Evolutionary conservation across 2,329 filamentous ascomycete genomes (phyloP), one percentile per base, ranked within the genome.

Genomic region (Apiospora marii): DNA sequence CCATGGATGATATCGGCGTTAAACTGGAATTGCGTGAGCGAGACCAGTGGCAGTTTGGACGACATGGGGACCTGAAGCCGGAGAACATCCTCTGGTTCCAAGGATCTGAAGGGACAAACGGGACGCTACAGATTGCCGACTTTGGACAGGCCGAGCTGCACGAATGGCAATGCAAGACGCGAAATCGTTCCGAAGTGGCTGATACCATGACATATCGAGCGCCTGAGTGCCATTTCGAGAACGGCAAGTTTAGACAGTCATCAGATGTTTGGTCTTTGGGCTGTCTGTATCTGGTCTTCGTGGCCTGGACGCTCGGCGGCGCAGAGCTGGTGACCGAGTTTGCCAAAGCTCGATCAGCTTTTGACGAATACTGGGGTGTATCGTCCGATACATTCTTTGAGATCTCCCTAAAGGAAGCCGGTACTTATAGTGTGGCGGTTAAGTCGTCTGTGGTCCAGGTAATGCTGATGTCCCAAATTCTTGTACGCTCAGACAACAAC

Each of bases 61-160:
- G 58, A 2, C 58, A 64, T 12, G 58, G 58, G 12, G 58, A 64
- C 58, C 14, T 64, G 34, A 64, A 64, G 22, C 27, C 58, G 5
- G 34, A 30, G 14, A 64, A 64, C 27, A 64, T 64, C 27, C 58
- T 64, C n/a, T 64, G 58, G 58, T 64, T 64, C 27, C 8, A 64
- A 27, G 34, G 34, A 19, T 16, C 4, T 8, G 5, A 64, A 37
- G 34, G 34, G 14, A 4, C 6, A 19, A 0, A 6, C 6, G 27
- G 34, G 7, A 30, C 34, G 7, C 58, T 64, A 14, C n/a, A 34
- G 58, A 30, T 64, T 19, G 27, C 58, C 14, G 58, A 64, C 27
- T 41, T 64, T 64, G 58, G 58, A 13, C 58, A 49, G 4, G 48
- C 48, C 6, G 48, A 49, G 22, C 48, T 49, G 48, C 48, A 49